Base-by-base conservation (phyloP, 441 rosid genomes). In the Bruguiera hainesii region DNA sequence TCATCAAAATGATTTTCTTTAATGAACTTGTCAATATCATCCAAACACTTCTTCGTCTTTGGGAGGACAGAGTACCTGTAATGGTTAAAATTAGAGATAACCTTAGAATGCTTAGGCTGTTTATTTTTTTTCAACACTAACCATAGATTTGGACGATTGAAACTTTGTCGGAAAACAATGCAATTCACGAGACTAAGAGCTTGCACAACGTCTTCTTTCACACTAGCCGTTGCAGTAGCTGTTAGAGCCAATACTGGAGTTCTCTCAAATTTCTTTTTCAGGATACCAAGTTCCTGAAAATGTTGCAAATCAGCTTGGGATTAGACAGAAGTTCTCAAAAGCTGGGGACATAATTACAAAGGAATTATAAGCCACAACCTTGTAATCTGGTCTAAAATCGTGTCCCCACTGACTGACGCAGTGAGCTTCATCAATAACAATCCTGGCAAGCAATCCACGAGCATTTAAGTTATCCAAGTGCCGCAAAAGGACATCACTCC, bases 381-480 rank as follows among this genome's bases (percentile, higher is more conserved):
- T 96, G 81, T 93, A 93, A 81, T 93, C 98, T 20, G 98, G 97
- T 80, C 98, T 89, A 83, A 93, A 93, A 80, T 93, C 98, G 80
- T 93, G 98, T 23, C 98, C 98, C 98, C 98, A 93, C 79, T 93
- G 98, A 80, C 98, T 93, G 79, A 93, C 97, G 73, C 98, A 93
- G 61, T 93, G 98, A 71, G 98, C 98, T 87, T 93, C 98, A 74
- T 93, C 98, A 76, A 93, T 93, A 61, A 93, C 98, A 80, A 93
- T 84, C 84, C 98, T 88, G 46, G 96, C 87, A 76, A 93, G 95
- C 79, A 91, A 68, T 61, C 81, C 85, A 75, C 91, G 90, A 64
- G 88, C 75, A 80, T 84, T 87, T 79, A 93, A 83, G 78, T 74
- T 83, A 67, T 88, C 95, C 81, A 93, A 81, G 30, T 89, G 86